Percentiles rank a stretch among this genome's conserved stretches.
Conservation (phyloP, 1,284 basidiomycete genomes). For the Apiotrichum veenhuisii region DNA sequence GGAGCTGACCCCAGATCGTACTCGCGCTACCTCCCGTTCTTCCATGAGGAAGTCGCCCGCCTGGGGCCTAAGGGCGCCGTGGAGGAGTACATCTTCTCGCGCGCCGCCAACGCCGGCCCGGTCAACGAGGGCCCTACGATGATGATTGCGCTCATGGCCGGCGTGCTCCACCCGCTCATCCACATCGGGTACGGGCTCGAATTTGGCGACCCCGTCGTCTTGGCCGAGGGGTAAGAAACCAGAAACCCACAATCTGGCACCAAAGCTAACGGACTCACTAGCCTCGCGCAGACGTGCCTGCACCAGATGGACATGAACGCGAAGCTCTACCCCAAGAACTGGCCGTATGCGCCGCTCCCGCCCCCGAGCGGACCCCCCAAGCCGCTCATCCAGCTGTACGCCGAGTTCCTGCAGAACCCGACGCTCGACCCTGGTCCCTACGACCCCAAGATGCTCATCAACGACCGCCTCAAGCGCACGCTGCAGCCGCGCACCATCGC, state of each 20-base stretch:
- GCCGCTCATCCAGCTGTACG: slow-evolving; percentile 32
- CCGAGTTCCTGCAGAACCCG: slow-evolving; percentile 17
- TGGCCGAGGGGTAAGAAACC: slow-evolving; percentile 58
- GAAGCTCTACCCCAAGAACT: slow-evolving; percentile 19
- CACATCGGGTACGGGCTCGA: slow-evolving; percentile 64
- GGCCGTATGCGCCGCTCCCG: slow-evolving; percentile 20
- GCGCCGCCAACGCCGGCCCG: slow-evolving; percentile 41
- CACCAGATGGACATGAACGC: slow-evolving; percentile 37
- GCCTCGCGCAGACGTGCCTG: slow-evolving; percentile 59
- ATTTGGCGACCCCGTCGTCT: slow-evolving; percentile 57
- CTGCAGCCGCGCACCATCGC: slow-evolving; percentile 51
- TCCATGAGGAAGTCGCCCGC: slow-evolving; percentile 53
- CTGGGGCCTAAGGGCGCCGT: slow-evolving; percentile 53
- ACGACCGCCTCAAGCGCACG: slow-evolving; percentile 49
- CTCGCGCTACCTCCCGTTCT: slow-evolving; percentile 58
- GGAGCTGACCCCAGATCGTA: slow-evolving; percentile 51
- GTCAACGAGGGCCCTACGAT: slow-evolving; percentile 55
- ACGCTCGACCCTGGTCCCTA: slow-evolving; percentile 56
- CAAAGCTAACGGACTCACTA: slow-evolving; percentile 6
- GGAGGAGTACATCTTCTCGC: slow-evolving; percentile 58
- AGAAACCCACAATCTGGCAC: too few species aligned
- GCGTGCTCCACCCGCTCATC: slow-evolving; percentile 58
- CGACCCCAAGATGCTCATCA: slow-evolving; percentile 55
- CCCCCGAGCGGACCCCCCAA: not conserved
- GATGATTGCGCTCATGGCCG: slow-evolving; percentile 58